Percentiles rank a stretch among this genome's conserved stretches.
These are phyloP conservation scores for Closterium sp. DNA, from an alignment of 139 green algal genomes.

Conservation along the genomic window DNA sequence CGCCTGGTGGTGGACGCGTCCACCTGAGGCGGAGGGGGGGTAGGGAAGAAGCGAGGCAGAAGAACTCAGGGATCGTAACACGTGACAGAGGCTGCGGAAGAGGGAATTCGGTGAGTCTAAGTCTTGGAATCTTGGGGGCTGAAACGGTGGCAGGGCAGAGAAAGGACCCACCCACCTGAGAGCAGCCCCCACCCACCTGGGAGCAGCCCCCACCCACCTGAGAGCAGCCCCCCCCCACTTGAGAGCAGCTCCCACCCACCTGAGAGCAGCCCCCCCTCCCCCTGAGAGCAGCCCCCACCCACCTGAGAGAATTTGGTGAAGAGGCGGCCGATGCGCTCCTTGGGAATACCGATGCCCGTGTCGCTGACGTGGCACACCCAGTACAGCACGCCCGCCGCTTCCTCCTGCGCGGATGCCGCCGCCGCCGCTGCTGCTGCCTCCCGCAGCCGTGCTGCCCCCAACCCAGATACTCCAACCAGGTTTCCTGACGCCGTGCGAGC, in stretches of 20 bases:
- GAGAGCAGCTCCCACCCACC: no score
- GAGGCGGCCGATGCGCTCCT: not conserved
- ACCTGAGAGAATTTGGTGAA: constrained; percentile 3
- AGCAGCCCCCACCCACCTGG: no score
- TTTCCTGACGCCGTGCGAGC: not conserved
- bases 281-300: no score
- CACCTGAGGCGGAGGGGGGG: no score
- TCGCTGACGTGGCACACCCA: constrained; percentile 5
- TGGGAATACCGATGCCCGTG: constrained; percentile 7
- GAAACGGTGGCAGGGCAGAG: not conserved
- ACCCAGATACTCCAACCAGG: no score
- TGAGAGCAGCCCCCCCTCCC: no score
- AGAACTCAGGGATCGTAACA: no score
- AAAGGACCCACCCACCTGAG: constrained; percentile 1
- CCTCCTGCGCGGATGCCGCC: not conserved
- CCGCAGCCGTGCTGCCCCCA: no score
- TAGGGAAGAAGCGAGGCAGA: not conserved
- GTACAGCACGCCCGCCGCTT: not conserved
- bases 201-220: constrained; percentile 12
- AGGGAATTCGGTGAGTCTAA: no score
- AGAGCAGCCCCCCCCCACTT: no score
- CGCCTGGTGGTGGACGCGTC: constrained; percentile 19
- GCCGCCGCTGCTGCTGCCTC: not conserved
- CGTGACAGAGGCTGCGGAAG: no score
- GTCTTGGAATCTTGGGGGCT: no score